A percentile compares a stretch with the other conserved stretches of the same genome.
Evolutionary conservation across 2,329 filamentous ascomycete genomes (phyloP).

Genomic region (Fusarium solani-melongenae): DNA sequence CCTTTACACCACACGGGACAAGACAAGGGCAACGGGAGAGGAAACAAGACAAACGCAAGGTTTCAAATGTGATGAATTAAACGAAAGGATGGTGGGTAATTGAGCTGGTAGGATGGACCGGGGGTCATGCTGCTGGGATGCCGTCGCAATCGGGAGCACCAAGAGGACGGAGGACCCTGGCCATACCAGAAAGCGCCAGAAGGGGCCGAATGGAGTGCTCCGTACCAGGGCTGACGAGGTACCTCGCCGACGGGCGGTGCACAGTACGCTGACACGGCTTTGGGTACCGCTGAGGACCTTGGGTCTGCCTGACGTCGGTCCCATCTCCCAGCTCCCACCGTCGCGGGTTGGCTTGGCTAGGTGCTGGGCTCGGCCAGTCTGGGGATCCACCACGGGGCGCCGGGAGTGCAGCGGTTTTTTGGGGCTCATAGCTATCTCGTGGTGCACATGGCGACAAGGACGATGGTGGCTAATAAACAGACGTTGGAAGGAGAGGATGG

Average conservation of each 20-base stretch:
- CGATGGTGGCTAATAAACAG: constrained; percentile 14
- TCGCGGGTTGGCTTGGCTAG: constrained; percentile 28
- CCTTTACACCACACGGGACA: background rate
- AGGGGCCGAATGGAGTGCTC: constrained; percentile 17
- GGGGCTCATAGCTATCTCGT: constrained; percentile 9
- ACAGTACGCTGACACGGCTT: constrained; percentile 38
- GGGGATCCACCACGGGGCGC: constrained; percentile 27
- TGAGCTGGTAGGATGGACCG: constrained; percentile 20
- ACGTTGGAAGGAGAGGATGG: constrained; percentile 11
- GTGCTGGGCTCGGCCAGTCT: constrained; percentile 30
- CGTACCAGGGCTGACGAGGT: constrained; percentile 19
- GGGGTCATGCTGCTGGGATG: constrained; percentile 17
- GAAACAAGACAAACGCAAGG: constrained; percentile 28
- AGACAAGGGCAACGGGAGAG: constrained; percentile 20
- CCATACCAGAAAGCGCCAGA: constrained; percentile 23
- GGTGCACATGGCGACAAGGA: constrained; percentile 23
- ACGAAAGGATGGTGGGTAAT: constrained; percentile 17
- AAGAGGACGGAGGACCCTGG: constrained; percentile 36
- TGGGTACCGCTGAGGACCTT: constrained; percentile 30
- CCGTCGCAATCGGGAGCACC: constrained; percentile 34
- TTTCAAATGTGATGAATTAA: constrained; percentile 26
- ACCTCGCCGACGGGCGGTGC: constrained; percentile 17
- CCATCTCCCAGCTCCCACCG: constrained; percentile 30
- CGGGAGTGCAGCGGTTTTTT: constrained; percentile 22
- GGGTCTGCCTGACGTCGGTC: constrained; percentile 28